These are phyloP conservation scores for Podospora pseudoanserina DNA, from an alignment of 495 filamentous ascomycete species.

Conservation along the genomic window DNA sequence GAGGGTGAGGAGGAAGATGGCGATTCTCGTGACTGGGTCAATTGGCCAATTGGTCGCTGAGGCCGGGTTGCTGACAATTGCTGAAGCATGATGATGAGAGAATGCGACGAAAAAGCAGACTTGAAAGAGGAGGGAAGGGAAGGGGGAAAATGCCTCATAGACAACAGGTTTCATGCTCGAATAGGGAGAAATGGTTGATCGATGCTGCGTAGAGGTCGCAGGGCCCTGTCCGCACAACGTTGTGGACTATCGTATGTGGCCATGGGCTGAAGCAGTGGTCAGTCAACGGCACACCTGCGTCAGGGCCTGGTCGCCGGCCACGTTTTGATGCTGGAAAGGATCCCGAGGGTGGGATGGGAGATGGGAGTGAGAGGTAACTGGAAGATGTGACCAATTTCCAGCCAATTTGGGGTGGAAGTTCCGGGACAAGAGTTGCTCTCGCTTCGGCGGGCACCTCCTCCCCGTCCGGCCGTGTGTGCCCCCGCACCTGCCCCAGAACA, in stretches of 20 bases:
- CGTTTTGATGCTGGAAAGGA: background rate
- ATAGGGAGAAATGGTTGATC: background rate
- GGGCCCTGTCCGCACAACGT: background rate
- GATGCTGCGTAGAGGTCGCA: constrained; percentile 1
- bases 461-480: constrained; percentile 1
- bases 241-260: background rate
- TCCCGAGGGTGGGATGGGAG: background rate
- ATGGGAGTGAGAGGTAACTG: background rate
- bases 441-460: background rate
- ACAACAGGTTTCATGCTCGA: background rate
- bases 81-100: background rate
- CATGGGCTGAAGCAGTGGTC: background rate
- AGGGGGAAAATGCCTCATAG: constrained; percentile 23
- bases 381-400: background rate
- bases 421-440: background rate
- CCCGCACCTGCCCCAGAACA: constrained; percentile 3
- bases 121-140: background rate
- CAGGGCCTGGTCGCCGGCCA: background rate
- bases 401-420: background rate
- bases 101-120: constrained; percentile 7
- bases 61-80: constrained; percentile 15
- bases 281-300: background rate
- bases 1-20: background rate
- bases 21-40: background rate
- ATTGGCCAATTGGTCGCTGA: constrained; percentile 5